phyloP scores from a whole-genome alignment of 768 basidiomycete species.

The Tulasnella sp. region DNA sequence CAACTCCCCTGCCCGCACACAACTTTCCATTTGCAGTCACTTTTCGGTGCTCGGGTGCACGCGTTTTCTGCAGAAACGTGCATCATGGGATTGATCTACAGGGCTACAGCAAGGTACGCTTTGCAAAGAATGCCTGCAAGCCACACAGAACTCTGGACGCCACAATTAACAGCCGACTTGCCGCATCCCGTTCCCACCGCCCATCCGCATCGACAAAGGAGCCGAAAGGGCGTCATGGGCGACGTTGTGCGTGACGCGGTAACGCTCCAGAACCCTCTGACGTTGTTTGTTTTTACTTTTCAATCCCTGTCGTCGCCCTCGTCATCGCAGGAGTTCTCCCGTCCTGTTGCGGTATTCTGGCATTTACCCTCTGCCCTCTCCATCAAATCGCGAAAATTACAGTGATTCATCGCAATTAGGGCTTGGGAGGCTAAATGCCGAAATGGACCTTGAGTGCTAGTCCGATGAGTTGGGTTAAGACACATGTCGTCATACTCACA shows the following conservation, averaged over 20 bases:
- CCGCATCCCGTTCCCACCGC: not conserved
- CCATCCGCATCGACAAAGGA: not conserved
- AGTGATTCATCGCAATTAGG: not conserved
- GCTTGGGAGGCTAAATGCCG: not conserved
- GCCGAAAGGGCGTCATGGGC: not conserved
- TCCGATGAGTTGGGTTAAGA: not conserved
- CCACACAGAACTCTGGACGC: not conserved
- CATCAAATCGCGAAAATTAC: not conserved
- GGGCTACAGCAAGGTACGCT: not conserved
- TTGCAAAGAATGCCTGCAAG: not conserved
- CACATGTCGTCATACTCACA: not conserved
- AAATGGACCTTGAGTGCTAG: not conserved
- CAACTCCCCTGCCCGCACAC: not conserved
- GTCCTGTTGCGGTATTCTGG: too few relatives aligned
- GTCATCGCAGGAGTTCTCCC: too few relatives aligned
- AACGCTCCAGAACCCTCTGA: not conserved
- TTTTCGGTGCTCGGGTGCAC: not conserved
- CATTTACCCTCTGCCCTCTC: not conserved
- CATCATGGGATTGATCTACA: not conserved
- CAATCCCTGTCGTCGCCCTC: too few relatives aligned
- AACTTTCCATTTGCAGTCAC: not conserved
- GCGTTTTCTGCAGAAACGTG: not conserved
- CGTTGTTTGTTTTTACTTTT: not conserved
- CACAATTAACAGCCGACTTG: not conserved
- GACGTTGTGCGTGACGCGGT: not conserved